These are phyloP conservation scores for Abelmoschus esculentus DNA, from an alignment of 345 rosid species.

Conservation along the genomic window DNA sequence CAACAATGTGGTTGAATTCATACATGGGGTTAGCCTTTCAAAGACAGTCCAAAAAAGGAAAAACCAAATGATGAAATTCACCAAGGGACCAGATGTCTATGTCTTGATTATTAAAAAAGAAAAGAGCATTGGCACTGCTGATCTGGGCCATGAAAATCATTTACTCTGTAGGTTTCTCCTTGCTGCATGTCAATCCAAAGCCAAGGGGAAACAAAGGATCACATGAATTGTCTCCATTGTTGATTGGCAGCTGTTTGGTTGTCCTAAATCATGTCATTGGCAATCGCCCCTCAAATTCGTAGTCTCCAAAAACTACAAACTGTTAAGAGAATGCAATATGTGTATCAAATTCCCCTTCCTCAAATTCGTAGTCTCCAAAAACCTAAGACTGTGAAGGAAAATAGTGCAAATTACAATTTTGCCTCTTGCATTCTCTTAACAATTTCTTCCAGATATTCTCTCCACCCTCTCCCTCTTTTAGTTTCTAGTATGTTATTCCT, in stretches of 20 bases:
- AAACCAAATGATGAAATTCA: too few relatives aligned
- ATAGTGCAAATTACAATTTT: too few relatives aligned
- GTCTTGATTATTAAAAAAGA: background rate
- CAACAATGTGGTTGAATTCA: background rate
- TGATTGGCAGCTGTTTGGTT: constrained; percentile 45
- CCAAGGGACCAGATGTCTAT: background rate
- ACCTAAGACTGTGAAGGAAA: too few relatives aligned
- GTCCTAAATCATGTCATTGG: constrained; percentile 73
- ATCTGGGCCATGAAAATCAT: constrained; percentile 10
- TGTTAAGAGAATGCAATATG: too few relatives aligned
- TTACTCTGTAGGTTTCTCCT: constrained; percentile 2
- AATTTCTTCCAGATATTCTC: too few relatives aligned
- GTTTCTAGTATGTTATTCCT: too few relatives aligned
- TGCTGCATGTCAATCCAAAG: constrained; percentile 29
- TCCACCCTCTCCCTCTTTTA: too few relatives aligned
- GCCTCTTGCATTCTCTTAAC: too few relatives aligned
- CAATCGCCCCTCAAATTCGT: constrained; percentile 47
- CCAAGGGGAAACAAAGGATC: constrained; percentile 29
- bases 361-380: too few relatives aligned
- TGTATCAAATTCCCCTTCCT: too few relatives aligned
- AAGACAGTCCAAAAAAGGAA: background rate
- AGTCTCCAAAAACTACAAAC: too few relatives aligned
- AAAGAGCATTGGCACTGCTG: background rate
- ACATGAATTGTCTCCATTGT: constrained; percentile 32
- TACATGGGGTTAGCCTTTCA: background rate